phyloP scores from a whole-genome alignment of 768 basidiomycete genomes.

The Cystofilobasidium capitatum region DNA sequence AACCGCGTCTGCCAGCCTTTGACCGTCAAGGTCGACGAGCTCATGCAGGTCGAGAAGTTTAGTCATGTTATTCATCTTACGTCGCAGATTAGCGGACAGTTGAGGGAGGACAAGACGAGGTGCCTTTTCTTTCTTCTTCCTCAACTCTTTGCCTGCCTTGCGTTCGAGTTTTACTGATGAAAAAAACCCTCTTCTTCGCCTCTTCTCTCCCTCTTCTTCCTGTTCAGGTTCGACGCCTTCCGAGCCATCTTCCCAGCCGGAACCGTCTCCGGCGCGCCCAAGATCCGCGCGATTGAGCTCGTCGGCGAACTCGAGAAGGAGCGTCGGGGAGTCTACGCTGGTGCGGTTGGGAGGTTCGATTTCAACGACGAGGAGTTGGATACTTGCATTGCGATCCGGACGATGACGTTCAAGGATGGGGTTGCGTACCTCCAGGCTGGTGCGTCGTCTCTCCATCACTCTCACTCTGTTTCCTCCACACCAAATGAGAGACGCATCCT shows the following conservation, averaged over 20 bases:
- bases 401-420: conserved; percentile 93
- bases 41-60: conserved; percentile 90
- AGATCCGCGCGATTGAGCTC: conserved; percentile 96
- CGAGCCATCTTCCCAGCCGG: conserved; percentile 98
- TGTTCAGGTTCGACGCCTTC: conserved; percentile 84
- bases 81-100: conserved; percentile 77
- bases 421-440: conserved; percentile 72
- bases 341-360: conserved; percentile 95
- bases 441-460: conserved; percentile 11
- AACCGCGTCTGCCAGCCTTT: conserved; percentile 91
- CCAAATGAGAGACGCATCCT: not conserved
- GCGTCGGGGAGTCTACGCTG: conserved; percentile 86
- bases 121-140: conserved; percentile 37
- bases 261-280: conserved; percentile 96
- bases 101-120: conserved; percentile 78
- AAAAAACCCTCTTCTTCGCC: too few relatives aligned
- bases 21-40: conserved; percentile 89
- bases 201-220: not conserved
- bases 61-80: conserved; percentile 97
- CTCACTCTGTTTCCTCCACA: not conserved
- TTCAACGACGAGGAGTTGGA: conserved; percentile 83
- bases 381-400: conserved; percentile 96
- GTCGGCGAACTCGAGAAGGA: conserved; percentile 77
- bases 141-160: not conserved
- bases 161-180: not conserved